These are phyloP conservation scores for Sanguinoderma infundibulare DNA, from an alignment of 1,284 basidiomycete genomes.

Conservation along the genomic window DNA sequence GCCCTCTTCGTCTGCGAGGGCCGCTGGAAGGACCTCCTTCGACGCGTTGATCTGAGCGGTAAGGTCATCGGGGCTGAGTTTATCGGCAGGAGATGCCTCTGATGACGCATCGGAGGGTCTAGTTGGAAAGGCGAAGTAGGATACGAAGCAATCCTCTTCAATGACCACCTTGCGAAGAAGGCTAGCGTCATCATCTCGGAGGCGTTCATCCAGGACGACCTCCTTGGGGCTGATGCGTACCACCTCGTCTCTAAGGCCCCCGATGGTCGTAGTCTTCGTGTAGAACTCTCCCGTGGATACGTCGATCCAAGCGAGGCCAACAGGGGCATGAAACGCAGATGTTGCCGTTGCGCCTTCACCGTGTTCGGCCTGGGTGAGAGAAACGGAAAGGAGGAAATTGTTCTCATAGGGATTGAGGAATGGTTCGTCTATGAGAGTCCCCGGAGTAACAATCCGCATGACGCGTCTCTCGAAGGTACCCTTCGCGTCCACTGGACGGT, in stretches of 20 bases:
- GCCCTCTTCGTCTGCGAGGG: constrained; percentile 44
- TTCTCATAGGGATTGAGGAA: constrained; percentile 87
- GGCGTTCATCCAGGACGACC: constrained; percentile 66
- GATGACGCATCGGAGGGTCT: no score
- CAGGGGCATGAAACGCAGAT: neutral
- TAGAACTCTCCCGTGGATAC: constrained; percentile 96
- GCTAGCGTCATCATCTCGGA: constrained; percentile 46
- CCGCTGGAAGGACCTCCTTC: constrained; percentile 6
- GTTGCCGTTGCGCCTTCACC: constrained; percentile 4
- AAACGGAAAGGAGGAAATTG: constrained; percentile 85
- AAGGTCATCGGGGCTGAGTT: constrained; percentile 19
- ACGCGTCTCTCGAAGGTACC: constrained; percentile 77
- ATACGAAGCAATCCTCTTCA: constrained; percentile 58
- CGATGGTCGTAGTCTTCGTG: constrained; percentile 62
- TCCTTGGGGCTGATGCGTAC: constrained; percentile 83
- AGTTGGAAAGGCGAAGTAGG: constrained; percentile 40
- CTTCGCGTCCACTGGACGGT: constrained; percentile 47
- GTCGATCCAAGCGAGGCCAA: constrained; percentile 89
- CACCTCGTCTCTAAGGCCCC: constrained; percentile 81
- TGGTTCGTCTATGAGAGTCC: constrained; percentile 89
- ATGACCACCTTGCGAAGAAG: constrained; percentile 50
- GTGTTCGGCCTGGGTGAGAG: constrained; percentile 24
- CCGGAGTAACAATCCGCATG: constrained; percentile 87
- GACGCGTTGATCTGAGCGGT: constrained; percentile 6
- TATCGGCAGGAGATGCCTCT: neutral